These are phyloP conservation scores for Trametes punicea DNA, from an alignment of 768 basidiomycete species.

Conservation along the genomic window DNA sequence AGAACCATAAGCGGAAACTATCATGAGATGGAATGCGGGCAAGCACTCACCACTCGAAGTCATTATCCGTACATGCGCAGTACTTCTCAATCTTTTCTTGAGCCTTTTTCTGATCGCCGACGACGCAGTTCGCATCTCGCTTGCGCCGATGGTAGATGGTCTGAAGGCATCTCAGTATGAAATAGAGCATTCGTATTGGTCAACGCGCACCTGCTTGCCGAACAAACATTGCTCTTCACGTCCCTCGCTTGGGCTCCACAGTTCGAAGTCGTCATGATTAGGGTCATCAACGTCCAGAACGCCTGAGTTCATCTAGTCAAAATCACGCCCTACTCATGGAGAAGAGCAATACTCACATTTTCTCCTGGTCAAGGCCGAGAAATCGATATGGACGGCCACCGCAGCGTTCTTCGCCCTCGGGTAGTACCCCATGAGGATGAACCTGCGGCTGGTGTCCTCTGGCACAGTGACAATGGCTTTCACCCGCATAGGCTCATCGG, in stretches of 20 bases:
- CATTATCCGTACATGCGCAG: slow-evolving; percentile 67
- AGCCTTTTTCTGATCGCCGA: slow-evolving; percentile 66
- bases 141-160: slow-evolving; percentile 88
- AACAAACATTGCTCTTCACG: slow-evolving; percentile 89
- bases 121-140: slow-evolving; percentile 75
- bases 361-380: slow-evolving; percentile 67
- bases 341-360: slow-evolving; percentile 56
- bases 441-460: slow-evolving; percentile 84
- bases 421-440: slow-evolving; percentile 75
- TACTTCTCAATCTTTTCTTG: slow-evolving; percentile 54
- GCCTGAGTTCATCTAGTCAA: slow-evolving; percentile 43
- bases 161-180: slow-evolving; percentile 36
- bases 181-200: background rate
- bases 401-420: slow-evolving; percentile 43
- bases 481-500: slow-evolving; percentile 69
- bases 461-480: slow-evolving; percentile 82
- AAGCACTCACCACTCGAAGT: slow-evolving; percentile 88
- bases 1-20: background rate
- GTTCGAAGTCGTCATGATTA: slow-evolving; percentile 87
- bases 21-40: background rate
- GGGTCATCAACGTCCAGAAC: slow-evolving; percentile 66
- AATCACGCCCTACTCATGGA: slow-evolving; percentile 9
- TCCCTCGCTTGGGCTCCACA: slow-evolving; percentile 93
- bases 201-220: slow-evolving; percentile 67
- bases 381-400: slow-evolving; percentile 86